A percentile compares a stretch with the other conserved stretches of the same genome.
Conservation (phyloP, 2,329 filamentous ascomycete species). For the Myriangium duriaei region DNA sequence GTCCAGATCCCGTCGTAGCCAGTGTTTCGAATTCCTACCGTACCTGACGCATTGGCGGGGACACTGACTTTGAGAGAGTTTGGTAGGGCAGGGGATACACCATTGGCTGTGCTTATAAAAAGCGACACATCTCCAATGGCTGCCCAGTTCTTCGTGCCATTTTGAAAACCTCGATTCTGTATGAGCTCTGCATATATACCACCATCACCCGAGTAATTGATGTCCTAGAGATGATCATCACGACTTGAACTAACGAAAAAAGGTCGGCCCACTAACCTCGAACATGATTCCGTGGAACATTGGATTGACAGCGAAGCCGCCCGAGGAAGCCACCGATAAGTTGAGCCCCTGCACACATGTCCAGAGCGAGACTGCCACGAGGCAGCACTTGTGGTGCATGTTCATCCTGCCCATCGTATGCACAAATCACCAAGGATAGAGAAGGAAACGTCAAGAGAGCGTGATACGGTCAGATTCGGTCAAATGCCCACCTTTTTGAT, state of each 20-base stretch:
- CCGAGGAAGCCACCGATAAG: neutral
- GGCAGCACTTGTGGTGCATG: too few species aligned
- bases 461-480: too few species aligned
- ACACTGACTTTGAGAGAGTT: neutral
- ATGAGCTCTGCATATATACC: constrained; percentile 3
- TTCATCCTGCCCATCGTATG: too few species aligned
- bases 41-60: neutral
- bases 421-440: too few species aligned
- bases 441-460: too few species aligned
- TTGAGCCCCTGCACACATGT: neutral
- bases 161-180: constrained; percentile 1
- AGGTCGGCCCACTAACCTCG: constrained; percentile 1
- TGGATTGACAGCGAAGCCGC: constrained; percentile 1
- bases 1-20: constrained; percentile 1
- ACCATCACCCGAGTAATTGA: constrained; percentile 5
- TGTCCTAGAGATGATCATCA: constrained; percentile 3
- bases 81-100: neutral
- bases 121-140: constrained; percentile 1
- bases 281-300: constrained; percentile 5
- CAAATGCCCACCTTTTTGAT: too few species aligned
- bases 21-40: neutral
- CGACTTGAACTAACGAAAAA: neutral
- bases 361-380: too few species aligned
- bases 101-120: constrained; percentile 1
- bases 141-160: neutral